Evolutionary conservation across 2,329 filamentous ascomycete species (phyloP).

Genomic region (Aciculosporium take): DNA sequence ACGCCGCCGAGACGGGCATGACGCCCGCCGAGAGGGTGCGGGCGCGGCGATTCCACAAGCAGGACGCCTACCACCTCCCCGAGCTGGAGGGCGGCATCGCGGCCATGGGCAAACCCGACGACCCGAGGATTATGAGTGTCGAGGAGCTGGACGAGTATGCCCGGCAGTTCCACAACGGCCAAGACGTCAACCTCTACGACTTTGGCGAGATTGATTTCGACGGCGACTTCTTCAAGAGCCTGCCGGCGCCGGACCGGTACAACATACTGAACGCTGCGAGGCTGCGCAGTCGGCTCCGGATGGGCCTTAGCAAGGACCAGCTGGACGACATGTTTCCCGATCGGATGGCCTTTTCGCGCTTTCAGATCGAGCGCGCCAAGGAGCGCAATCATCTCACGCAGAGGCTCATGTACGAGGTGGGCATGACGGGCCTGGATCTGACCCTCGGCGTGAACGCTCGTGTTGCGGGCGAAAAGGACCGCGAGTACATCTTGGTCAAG

Average conservation of each 20-base stretch:
- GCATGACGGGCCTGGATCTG: conserved; percentile 66
- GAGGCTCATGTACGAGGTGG: conserved; percentile 83
- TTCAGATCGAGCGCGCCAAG: conserved; percentile 86
- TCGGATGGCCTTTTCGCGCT: conserved; percentile 90
- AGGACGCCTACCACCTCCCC: conserved; percentile 89
- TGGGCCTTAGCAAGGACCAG: conserved; percentile 95
- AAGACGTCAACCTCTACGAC: conserved; percentile 85
- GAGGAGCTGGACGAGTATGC: conserved; percentile 93
- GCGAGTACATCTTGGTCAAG: conserved; percentile 91
- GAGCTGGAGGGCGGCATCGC: conserved; percentile 68
- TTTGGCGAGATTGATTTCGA: conserved; percentile 99
- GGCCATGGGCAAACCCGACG: conserved; percentile 78
- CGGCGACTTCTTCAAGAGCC: conserved; percentile 81
- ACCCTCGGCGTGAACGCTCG: conserved; percentile 52
- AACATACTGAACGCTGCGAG: conserved; percentile 94
- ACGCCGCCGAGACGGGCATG: conserved; percentile 83
- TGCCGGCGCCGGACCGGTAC: conserved; percentile 83
- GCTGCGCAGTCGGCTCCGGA: conserved; percentile 72
- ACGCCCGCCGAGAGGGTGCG: conserved; percentile 58
- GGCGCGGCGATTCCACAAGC: conserved; percentile 70
- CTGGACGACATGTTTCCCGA: conserved; percentile 94
- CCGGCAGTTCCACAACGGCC: conserved; percentile 76
- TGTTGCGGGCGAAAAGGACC: conserved; percentile 71
- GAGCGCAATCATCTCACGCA: conserved; percentile 93
- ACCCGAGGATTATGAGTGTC: conserved; percentile 90